A percentile compares a stretch with the other conserved stretches of the same genome.
Conservation (phyloP, 805 yeast genomes). For the Zygoascus tannicola region DNA sequence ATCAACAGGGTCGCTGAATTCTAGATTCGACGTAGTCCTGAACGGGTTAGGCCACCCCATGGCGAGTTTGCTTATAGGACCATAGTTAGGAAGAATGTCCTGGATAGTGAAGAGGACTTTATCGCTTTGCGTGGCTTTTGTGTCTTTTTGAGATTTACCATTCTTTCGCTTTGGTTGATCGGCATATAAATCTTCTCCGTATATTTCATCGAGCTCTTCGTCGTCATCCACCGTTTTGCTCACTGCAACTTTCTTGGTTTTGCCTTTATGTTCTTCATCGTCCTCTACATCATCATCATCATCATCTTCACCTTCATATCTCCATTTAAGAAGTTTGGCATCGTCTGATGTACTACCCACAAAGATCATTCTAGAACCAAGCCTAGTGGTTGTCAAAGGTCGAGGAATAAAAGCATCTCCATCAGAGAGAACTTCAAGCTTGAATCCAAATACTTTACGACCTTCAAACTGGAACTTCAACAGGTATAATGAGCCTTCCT, state of each 20-base stretch:
- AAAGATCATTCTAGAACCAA: slow-evolving; percentile 41
- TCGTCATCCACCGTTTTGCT: slow-evolving; percentile 10
- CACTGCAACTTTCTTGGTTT: background rate
- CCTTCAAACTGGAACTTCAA: slow-evolving; percentile 33
- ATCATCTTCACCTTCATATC: slow-evolving; percentile 11
- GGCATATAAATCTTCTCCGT: slow-evolving; percentile 8
- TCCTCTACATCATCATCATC: slow-evolving; percentile 2
- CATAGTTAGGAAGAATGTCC: slow-evolving; percentile 54
- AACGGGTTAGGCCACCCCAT: slow-evolving; percentile 48
- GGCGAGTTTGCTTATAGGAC: slow-evolving; percentile 65
- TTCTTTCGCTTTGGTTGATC: background rate
- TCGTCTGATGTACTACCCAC: slow-evolving; percentile 55
- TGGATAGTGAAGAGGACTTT: slow-evolving; percentile 34
- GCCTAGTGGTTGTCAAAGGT: slow-evolving; percentile 35
- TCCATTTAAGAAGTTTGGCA: slow-evolving; percentile 41
- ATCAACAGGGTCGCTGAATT: slow-evolving; percentile 58
- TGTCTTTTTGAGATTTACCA: background rate
- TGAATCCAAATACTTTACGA: slow-evolving; percentile 25
- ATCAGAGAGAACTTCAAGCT: slow-evolving; percentile 9
- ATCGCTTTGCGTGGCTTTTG: slow-evolving; percentile 1
- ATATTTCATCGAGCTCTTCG: slow-evolving; percentile 28
- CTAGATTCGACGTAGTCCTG: slow-evolving; percentile 40
- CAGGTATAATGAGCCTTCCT: slow-evolving; percentile 37
- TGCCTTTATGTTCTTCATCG: background rate
- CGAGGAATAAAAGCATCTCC: slow-evolving; percentile 21